phyloP scores from a whole-genome alignment of 1,284 basidiomycete species.

The Ganoderma resinaceum region DNA sequence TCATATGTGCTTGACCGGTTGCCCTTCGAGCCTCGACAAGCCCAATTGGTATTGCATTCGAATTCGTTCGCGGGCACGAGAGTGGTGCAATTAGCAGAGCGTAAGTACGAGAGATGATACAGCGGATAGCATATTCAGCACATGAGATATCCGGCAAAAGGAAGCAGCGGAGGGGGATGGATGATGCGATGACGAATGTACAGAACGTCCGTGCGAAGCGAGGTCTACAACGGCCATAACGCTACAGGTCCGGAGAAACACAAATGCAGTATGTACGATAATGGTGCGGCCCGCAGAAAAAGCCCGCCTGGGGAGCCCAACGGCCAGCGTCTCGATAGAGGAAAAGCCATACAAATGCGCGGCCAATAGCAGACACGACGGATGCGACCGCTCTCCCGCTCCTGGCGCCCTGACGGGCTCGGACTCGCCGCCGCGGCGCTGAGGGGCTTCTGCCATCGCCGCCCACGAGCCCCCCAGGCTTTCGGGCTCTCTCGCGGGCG shows the following conservation, averaged over 20 bases:
- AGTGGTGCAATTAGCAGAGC: background rate
- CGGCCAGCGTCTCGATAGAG: background rate
- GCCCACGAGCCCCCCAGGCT: background rate
- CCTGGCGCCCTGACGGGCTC: background rate
- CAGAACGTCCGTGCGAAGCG: background rate
- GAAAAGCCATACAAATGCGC: background rate
- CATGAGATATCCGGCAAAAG: background rate
- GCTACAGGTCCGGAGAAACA: constrained; percentile 2
- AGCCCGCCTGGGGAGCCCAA: background rate
- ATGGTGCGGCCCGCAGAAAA: background rate
- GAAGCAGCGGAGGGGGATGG: background rate
- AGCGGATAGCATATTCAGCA: background rate
- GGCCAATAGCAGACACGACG: background rate
- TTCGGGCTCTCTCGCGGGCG: background rate
- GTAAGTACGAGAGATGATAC: background rate
- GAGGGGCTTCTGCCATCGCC: background rate
- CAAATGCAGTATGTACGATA: constrained; percentile 2
- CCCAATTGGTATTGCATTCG: background rate
- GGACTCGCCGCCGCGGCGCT: background rate
- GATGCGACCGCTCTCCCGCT: background rate
- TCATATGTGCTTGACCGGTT: background rate
- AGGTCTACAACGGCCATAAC: background rate
- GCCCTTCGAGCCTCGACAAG: background rate
- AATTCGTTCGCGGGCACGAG: background rate
- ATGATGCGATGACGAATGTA: background rate